A percentile compares a stretch with the other conserved stretches of the same genome.
These are phyloP conservation scores for Chlorella sp. DNA, from an alignment of 139 green algal species.

Conservation along the genomic window DNA sequence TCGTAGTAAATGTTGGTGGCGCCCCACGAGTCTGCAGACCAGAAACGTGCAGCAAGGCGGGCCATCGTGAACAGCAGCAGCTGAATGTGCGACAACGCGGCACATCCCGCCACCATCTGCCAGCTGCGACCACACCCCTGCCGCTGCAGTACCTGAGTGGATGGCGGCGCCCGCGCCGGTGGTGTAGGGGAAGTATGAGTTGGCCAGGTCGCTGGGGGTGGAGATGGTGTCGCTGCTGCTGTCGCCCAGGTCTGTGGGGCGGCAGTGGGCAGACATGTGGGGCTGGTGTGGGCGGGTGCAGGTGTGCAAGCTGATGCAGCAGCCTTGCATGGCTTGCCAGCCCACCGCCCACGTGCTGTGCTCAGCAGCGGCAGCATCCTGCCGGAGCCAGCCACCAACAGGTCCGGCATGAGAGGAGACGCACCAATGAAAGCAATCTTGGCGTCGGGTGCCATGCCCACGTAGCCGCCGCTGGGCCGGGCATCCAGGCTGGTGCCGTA, in stretches of 20 bases:
- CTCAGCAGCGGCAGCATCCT: not conserved
- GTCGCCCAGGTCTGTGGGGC: constrained; percentile 40
- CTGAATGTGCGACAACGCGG: too few relatives aligned
- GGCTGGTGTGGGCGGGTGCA: too few relatives aligned
- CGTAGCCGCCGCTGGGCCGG: constrained; percentile 70
- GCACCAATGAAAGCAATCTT: constrained; percentile 87
- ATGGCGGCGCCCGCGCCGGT: constrained; percentile 46
- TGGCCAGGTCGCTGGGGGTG: constrained; percentile 61
- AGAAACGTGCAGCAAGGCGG: too few relatives aligned
- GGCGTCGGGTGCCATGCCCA: constrained; percentile 82
- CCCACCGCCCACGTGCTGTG: too few relatives aligned
- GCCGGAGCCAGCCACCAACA: not conserved
- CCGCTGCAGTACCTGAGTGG: not conserved
- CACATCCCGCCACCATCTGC: too few relatives aligned
- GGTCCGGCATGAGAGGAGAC: too few relatives aligned
- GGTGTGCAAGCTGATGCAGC: not conserved
- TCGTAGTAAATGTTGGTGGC: constrained; percentile 75
- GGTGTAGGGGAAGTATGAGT: constrained; percentile 74
- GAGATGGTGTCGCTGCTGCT: constrained; percentile 37
- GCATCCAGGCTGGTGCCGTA: constrained; percentile 51
- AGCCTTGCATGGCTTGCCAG: not conserved
- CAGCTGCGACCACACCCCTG: not conserved
- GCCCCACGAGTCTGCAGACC: constrained; percentile 90
- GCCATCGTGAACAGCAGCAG: too few relatives aligned
- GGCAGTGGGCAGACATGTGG: not conserved